Base-by-base conservation (phyloP, 1,284 basidiomycete genomes). In the Clitocybe nebularis region DNA sequence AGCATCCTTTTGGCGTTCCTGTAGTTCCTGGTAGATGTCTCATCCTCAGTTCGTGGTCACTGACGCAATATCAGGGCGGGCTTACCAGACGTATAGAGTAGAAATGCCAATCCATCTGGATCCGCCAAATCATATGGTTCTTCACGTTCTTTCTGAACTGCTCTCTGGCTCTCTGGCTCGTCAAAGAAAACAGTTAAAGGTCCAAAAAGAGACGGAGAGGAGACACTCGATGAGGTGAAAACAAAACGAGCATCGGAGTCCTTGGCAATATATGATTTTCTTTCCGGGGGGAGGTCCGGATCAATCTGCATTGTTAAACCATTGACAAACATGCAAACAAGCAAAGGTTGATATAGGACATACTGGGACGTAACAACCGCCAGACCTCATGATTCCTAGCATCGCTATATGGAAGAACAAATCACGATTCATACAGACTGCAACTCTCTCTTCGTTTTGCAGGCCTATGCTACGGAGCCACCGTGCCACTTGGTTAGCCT, bases 331-430 rank as follows among this genome's bases (percentile, higher is more conserved):
- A 9, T 16, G 11, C 5, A 43, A 32, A 47, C 6, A 20, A 28
- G 19, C 4, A 34, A 23, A 24, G 43, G 13, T 34, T 42, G 17
- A 23, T 24, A 2, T 25, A 25, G 16, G 14, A 56, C 67, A 39
- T 36, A 77, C 75, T 19, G 75, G 72, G 37, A 77, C 75, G 53
- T 78, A 78, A 40, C 75, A 77, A 26, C 68, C 74, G 26, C 77
- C 75, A 24, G 74, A 69, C 36, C 69, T 72, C 45, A 75, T 62
- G 24, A 77, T 66, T 6, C 70, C 75, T 34, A 74, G 62, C 46
- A 74, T 61, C 6, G 67, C 63, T 16, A 69, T 53, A 36, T 77
- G 69, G 47, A 74, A 78, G 39, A 61, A 47, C 16, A 68, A 49
- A 36, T 73, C 62, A 13, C 75, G 66, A 38, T 64, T 54, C 59